Conservation (phyloP, 345 rosid genomes). For the Linum trigynum region DNA sequence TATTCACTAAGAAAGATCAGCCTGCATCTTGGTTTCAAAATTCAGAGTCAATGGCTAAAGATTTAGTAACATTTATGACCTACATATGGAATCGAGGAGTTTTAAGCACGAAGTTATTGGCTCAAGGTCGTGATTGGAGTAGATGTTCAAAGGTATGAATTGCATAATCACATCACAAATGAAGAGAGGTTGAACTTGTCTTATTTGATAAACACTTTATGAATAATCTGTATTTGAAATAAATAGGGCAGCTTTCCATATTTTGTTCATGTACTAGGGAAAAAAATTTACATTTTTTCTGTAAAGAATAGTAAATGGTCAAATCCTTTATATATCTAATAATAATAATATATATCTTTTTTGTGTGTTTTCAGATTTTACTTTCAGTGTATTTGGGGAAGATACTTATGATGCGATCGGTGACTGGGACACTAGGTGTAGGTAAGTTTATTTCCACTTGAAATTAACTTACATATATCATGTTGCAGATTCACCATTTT, state of each 20-base stretch:
- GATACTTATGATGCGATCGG: conserved; percentile 29
- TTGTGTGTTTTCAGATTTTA: conserved; percentile 28
- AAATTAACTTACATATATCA: neutral
- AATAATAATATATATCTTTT: too few relatives aligned
- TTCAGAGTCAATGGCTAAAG: conserved; percentile 35
- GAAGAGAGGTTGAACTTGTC: neutral
- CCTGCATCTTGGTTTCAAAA: conserved; percentile 46
- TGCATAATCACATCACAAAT: neutral
- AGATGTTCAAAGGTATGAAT: conserved; percentile 52
- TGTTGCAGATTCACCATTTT: conserved; percentile 5
- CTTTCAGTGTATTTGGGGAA: conserved; percentile 37
- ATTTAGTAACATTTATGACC: conserved; percentile 34
- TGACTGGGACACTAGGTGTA: conserved; percentile 31
- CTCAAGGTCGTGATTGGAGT: conserved; percentile 58
- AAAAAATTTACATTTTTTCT: too few relatives aligned
- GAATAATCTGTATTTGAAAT: neutral
- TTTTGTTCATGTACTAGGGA: neutral
- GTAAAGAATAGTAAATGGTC: too few relatives aligned
- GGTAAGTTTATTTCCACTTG: conserved; percentile 29
- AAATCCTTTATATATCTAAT: too few relatives aligned
- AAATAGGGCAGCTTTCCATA: neutral
- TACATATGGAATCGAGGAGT: conserved; percentile 50
- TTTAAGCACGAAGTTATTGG: conserved; percentile 29
- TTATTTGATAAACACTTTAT: neutral
- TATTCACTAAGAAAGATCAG: conserved; percentile 36